Conservation (phyloP, 805 yeast genomes). For the Barnettozyma populi region DNA sequence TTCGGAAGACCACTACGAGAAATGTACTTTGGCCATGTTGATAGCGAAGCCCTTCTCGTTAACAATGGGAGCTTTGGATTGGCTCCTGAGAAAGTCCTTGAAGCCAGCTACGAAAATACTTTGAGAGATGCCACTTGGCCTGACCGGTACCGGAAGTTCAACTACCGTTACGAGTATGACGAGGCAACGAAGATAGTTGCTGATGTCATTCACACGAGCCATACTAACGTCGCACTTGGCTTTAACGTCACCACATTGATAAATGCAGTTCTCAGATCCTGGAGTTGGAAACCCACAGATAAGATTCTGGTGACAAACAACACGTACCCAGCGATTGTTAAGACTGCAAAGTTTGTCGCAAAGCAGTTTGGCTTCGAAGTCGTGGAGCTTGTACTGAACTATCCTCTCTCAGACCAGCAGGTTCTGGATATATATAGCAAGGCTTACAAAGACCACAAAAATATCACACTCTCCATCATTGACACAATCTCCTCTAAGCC, state of each 20-base stretch:
- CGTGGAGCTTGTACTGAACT: background rate
- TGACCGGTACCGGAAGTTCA: background rate
- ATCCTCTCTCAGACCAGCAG: background rate
- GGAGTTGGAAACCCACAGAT: background rate
- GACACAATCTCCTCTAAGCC: background rate
- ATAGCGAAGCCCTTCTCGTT: background rate
- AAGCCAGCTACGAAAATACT: background rate
- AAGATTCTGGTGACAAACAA: background rate
- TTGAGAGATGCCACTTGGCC: background rate
- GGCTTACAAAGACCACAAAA: background rate
- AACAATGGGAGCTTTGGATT: background rate
- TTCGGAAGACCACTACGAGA: background rate
- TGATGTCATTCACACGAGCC: background rate
- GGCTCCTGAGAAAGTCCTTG: background rate
- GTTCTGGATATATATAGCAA: background rate
- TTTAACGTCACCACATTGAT: background rate
- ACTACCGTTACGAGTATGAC: background rate
- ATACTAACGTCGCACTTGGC: background rate
- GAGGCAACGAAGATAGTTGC: background rate
- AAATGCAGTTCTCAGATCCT: background rate
- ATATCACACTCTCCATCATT: background rate
- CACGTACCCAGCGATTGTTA: background rate
- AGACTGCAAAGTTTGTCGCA: background rate
- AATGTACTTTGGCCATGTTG: background rate
- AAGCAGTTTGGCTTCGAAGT: background rate